These are phyloP conservation scores for Emericellopsis terricola DNA, from an alignment of 495 filamentous ascomycete species.

Conservation along the genomic window DNA sequence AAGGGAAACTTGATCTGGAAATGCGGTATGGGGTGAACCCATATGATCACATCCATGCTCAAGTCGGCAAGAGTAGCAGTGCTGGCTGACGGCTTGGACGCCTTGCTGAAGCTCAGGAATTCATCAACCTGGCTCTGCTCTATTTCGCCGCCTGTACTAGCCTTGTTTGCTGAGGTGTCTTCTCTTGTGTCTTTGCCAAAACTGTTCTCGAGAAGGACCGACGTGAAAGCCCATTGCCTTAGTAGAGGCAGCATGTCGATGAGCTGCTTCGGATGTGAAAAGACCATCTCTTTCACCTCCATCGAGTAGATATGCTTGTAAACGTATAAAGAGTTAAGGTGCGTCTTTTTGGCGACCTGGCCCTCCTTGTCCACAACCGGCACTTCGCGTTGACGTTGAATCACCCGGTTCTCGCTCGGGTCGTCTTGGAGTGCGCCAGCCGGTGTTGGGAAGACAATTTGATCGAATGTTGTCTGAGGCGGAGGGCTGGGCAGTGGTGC, in stretches of 20 bases:
- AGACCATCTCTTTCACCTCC: constrained; percentile 52
- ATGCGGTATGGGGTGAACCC: constrained; percentile 23
- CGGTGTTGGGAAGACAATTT: constrained; percentile 38
- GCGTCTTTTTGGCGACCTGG: constrained; percentile 26
- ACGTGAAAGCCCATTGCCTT: constrained; percentile 57
- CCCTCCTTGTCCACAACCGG: constrained; percentile 15
- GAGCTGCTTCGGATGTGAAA: constrained; percentile 75
- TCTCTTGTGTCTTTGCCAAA: constrained; percentile 16
- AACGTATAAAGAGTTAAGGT: constrained; percentile 52
- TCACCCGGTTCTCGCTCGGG: constrained; percentile 18
- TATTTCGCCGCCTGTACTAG: not conserved
- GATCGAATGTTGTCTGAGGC: constrained; percentile 45
- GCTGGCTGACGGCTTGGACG: constrained; percentile 1
- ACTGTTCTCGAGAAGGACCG: constrained; percentile 41
- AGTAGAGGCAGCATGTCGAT: constrained; percentile 57
- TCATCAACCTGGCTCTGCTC: not conserved
- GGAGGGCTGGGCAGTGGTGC: constrained; percentile 33
- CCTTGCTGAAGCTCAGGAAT: not conserved
- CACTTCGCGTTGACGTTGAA: constrained; percentile 16
- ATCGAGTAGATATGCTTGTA: constrained; percentile 52
- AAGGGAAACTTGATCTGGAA: constrained; percentile 34
- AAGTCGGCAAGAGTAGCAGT: constrained; percentile 4
- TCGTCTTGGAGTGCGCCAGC: constrained; percentile 13
- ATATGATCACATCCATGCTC: constrained; percentile 29
- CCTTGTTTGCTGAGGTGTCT: not conserved